Conservation (phyloP, 345 rosid genomes). For the Litchi chinensis region DNA sequence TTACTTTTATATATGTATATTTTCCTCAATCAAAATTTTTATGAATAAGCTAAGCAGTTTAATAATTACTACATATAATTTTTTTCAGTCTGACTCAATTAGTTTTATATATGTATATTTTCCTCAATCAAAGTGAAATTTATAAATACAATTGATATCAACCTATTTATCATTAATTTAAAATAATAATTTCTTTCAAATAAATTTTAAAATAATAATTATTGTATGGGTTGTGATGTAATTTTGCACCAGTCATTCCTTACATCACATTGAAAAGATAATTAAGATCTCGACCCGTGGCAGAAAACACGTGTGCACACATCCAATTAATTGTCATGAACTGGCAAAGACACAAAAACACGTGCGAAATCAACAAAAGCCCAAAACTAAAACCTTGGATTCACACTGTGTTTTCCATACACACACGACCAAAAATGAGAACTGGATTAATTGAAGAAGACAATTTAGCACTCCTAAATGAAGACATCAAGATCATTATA, state of each 20-base stretch:
- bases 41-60: too few relatives aligned
- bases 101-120: too few relatives aligned
- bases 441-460: neutral
- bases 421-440: constrained; percentile 6
- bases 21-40: too few relatives aligned
- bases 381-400: neutral
- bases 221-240: neutral
- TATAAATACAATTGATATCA: too few relatives aligned
- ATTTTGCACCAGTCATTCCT: neutral
- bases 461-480: neutral
- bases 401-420: neutral
- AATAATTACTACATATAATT: too few relatives aligned
- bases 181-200: too few relatives aligned
- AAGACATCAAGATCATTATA: neutral
- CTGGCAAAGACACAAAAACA: neutral
- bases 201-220: neutral
- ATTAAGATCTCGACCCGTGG: neutral
- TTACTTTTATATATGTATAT: too few relatives aligned
- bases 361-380: neutral
- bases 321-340: neutral
- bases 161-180: too few relatives aligned
- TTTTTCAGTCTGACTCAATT: too few relatives aligned
- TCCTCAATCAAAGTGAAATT: too few relatives aligned
- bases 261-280: neutral
- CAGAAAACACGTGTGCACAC: neutral